Evolutionary conservation across 352 stramenopile genomes (phyloP).

Genomic region (Phytophthora boehmeriae): DNA sequence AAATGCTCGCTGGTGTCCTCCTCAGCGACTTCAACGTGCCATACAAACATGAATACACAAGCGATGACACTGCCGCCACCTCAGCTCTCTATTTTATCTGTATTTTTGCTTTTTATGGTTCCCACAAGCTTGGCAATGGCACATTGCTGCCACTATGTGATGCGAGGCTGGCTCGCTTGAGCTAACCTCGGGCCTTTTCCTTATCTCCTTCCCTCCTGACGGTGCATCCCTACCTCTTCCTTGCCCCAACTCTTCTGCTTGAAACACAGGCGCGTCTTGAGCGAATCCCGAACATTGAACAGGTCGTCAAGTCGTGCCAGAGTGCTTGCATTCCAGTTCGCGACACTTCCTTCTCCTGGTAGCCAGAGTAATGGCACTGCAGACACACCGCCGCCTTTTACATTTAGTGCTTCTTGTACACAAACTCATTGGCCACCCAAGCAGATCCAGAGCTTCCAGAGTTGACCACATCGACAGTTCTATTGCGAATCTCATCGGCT

Average conservation of each 20-base stretch:
- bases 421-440: slow-evolving; percentile 68
- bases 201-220: too few relatives aligned
- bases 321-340: too few relatives aligned
- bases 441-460: slow-evolving; percentile 44
- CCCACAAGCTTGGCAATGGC: background rate
- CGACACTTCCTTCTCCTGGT: too few relatives aligned
- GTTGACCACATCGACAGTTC: slow-evolving; percentile 77
- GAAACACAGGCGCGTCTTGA: background rate
- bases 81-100: background rate
- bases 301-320: too few relatives aligned
- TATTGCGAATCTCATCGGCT: slow-evolving; percentile 78
- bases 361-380: background rate
- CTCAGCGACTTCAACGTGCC: background rate
- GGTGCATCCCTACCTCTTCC: background rate
- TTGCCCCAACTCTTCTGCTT: background rate
- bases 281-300: too few relatives aligned
- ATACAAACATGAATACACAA: background rate
- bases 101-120: background rate
- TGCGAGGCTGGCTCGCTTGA: background rate
- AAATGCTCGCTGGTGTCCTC: background rate
- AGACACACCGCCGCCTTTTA: slow-evolving; percentile 17
- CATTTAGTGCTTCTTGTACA: slow-evolving; percentile 86
- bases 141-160: background rate
- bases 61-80: background rate
- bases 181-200: background rate